A percentile compares a stretch with the other conserved stretches of the same genome.
phyloP scores from a whole-genome alignment of 139 green algal species.

The Picochlorum sp. region DNA sequence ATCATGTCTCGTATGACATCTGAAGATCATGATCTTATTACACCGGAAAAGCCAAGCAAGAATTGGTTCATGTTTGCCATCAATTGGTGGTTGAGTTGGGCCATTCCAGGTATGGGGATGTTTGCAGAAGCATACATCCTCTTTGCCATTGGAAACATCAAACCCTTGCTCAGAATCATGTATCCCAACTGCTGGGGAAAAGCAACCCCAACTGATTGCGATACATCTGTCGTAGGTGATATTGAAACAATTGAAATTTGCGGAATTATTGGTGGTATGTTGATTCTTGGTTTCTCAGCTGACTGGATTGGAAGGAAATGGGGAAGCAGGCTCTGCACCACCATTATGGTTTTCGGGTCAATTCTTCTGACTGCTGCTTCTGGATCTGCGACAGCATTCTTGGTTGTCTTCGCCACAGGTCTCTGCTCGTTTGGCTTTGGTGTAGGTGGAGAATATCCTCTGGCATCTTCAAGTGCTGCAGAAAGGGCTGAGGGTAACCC shows the following conservation, averaged over 20 bases:
- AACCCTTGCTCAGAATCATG: conserved; percentile 9
- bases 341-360: conserved; percentile 55
- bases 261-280: conserved; percentile 46
- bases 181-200: conserved; percentile 14
- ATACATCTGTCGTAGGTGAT: background rate
- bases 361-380: conserved; percentile 41
- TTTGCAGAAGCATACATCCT: conserved; percentile 40
- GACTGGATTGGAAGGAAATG: conserved; percentile 57
- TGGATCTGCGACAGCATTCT: conserved; percentile 20
- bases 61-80: background rate
- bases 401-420: conserved; percentile 40
- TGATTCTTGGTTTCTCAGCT: conserved; percentile 35
- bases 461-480: conserved; percentile 60
- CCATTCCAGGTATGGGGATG: conserved; percentile 20
- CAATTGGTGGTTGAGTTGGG: background rate
- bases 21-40: background rate
- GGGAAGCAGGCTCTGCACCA: conserved; percentile 42
- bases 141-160: conserved; percentile 41
- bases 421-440: conserved; percentile 41
- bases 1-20: background rate
- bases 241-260: conserved; percentile 26
- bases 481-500: conserved; percentile 55
- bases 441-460: conserved; percentile 58
- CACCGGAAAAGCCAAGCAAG: background rate
- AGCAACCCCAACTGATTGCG: background rate